These are phyloP conservation scores for Irpex rosettiformis DNA, from an alignment of 1,284 basidiomycete genomes.

Conservation along the genomic window DNA sequence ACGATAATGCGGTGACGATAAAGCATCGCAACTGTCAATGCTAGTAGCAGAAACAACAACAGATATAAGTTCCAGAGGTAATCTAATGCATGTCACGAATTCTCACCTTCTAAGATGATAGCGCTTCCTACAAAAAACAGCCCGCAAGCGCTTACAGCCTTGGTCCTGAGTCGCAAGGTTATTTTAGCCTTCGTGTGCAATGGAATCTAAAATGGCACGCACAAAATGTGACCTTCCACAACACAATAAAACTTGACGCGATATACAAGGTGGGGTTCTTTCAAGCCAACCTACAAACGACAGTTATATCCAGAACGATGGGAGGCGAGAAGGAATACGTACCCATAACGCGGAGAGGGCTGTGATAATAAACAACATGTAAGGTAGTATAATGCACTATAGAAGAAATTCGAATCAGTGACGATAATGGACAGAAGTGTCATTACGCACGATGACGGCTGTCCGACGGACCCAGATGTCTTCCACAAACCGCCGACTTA, in stretches of 20 bases:
- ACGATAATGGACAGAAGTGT: neutral
- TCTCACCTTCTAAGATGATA: conserved; percentile 16
- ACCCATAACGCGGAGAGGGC: conserved; percentile 3
- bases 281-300: conserved; percentile 15
- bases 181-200: neutral
- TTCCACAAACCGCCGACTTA: conserved; percentile 5
- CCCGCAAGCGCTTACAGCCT: conserved; percentile 12
- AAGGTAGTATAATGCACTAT: conserved; percentile 14
- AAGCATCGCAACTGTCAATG: conserved; percentile 16
- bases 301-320: too few species aligned
- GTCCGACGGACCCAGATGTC: conserved; percentile 4
- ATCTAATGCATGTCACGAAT: neutral
- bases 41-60: conserved; percentile 2
- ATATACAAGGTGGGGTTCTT: conserved; percentile 13
- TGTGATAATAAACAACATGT: conserved; percentile 5
- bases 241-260: conserved; percentile 18
- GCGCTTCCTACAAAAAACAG: conserved; percentile 9
- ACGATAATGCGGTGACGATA: conserved; percentile 10
- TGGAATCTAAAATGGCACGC: neutral
- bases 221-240: conserved; percentile 14
- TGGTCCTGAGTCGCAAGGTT: conserved; percentile 6
- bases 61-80: neutral
- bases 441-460: conserved; percentile 9
- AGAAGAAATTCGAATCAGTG: too few species aligned
- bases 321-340: neutral